Evolutionary conservation across 2,329 filamentous ascomycete species (phyloP).

Genomic region (Alternaria alternata): DNA sequence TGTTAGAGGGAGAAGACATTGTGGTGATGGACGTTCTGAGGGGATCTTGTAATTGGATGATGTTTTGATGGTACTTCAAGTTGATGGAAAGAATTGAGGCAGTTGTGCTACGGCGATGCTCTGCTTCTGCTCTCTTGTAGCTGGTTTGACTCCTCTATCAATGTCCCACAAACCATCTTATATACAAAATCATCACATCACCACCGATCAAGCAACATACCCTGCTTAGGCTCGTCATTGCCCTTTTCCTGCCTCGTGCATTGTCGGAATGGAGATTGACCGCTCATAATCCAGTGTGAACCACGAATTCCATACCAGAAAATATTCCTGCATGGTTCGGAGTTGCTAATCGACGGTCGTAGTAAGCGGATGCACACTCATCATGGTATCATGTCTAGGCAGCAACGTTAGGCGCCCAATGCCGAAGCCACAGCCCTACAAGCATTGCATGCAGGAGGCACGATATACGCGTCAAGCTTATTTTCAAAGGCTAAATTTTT

Average conservation of each 20-base stretch:
- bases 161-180: neutral
- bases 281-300: neutral
- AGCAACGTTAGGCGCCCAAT: slow-evolving; percentile 8
- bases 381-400: neutral
- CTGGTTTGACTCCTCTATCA: neutral
- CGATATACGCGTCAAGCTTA: neutral
- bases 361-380: neutral
- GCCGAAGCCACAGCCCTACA: neutral
- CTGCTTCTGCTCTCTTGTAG: neutral
- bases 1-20: slow-evolving; percentile 11
- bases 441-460: neutral
- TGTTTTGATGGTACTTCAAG: neutral
- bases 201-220: neutral
- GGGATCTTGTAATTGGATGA: neutral
- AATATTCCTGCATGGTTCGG: neutral
- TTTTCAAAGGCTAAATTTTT: neutral
- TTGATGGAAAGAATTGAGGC: neutral
- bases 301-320: neutral
- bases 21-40: neutral
- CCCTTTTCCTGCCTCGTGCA: neutral
- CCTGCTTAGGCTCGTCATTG: neutral
- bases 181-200: neutral
- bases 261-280: neutral
- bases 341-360: neutral
- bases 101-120: neutral